Conservation (phyloP, 805 yeast species). For the Hanseniaspora lindneri region DNA sequence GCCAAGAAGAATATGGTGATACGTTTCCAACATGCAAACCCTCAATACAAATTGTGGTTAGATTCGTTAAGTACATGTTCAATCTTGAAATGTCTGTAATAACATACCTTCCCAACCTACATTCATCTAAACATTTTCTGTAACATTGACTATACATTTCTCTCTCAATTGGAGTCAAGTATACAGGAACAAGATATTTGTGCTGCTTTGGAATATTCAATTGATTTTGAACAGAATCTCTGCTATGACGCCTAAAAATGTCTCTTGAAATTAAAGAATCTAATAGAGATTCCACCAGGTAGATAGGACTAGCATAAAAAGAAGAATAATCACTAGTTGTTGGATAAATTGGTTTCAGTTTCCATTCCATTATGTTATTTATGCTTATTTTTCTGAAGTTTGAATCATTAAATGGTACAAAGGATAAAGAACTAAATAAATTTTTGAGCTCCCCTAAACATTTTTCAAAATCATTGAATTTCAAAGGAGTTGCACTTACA, state of each 20-base stretch:
- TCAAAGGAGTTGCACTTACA: slow-evolving; percentile 86
- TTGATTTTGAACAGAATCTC: slow-evolving; percentile 67
- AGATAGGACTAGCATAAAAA: neutral
- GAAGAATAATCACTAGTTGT: neutral
- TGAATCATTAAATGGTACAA: slow-evolving; percentile 46
- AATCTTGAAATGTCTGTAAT: slow-evolving; percentile 34
- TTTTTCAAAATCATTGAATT: slow-evolving; percentile 35
- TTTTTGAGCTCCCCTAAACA: slow-evolving; percentile 54
- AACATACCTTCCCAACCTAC: slow-evolving; percentile 40
- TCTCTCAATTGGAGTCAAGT: slow-evolving; percentile 73
- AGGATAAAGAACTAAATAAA: slow-evolving; percentile 51
- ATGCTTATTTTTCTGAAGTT: slow-evolving; percentile 16
- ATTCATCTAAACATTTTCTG: slow-evolving; percentile 45
- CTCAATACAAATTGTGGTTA: slow-evolving; percentile 7
- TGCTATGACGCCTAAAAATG: slow-evolving; percentile 55
- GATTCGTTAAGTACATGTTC: slow-evolving; percentile 53
- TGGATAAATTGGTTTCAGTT: neutral
- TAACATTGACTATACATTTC: slow-evolving; percentile 62
- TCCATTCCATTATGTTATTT: slow-evolving; percentile 9
- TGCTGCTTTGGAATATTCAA: slow-evolving; percentile 69
- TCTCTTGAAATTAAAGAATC: slow-evolving; percentile 20
- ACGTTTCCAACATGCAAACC: slow-evolving; percentile 12
- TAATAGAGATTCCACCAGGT: slow-evolving; percentile 18
- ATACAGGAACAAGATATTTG: slow-evolving; percentile 54
- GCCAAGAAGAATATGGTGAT: slow-evolving; percentile 16